Evolutionary conservation across 768 basidiomycete species (phyloP).

Genomic region (Rhodotorula sphaerocarpa): DNA sequence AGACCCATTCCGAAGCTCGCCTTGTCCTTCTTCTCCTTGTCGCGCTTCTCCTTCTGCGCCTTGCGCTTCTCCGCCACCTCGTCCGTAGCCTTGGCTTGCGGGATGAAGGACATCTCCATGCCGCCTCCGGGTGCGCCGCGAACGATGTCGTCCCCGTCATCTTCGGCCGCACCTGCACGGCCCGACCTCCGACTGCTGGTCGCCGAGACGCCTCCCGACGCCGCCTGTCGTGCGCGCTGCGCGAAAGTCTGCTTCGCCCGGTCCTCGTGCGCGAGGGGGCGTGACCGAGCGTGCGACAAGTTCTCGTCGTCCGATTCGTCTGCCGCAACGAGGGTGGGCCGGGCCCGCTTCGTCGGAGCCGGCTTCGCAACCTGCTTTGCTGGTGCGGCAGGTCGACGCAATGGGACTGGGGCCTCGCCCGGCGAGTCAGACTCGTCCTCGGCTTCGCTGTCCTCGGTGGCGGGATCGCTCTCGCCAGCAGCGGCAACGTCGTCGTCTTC

Average conservation of each 20-base stretch:
- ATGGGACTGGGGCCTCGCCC: too few species aligned
- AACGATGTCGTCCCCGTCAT: conserved; percentile 42
- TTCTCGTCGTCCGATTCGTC: conserved; percentile 39
- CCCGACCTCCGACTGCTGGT: conserved; percentile 26
- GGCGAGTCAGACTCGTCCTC: too few species aligned
- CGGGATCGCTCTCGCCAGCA: conserved; percentile 45
- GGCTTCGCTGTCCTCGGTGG: too few species aligned
- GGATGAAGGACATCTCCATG: conserved; percentile 40
- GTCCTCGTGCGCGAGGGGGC: conserved; percentile 17
- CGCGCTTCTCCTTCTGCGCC: conserved; percentile 49
- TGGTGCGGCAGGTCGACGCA: conserved; percentile 36
- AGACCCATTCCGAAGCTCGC: conserved; percentile 74
- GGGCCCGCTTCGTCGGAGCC: conserved; percentile 36
- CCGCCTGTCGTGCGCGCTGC: conserved; percentile 21
- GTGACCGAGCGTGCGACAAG: conserved; percentile 8
- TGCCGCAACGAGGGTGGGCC: conserved; percentile 58
- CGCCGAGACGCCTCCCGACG: background rate
- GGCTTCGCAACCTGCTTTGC: too few species aligned
- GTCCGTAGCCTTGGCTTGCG: conserved; percentile 36
- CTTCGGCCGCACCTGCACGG: conserved; percentile 5
- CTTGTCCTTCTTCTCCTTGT: conserved; percentile 44
- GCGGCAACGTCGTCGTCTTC: conserved; percentile 37
- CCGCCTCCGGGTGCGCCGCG: conserved; percentile 39
- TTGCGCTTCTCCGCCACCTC: conserved; percentile 42
- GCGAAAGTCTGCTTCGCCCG: conserved; percentile 29